Evolutionary conservation across 2,329 filamentous ascomycete genomes (phyloP).

Genomic region (Juglanconis oblonga): DNA sequence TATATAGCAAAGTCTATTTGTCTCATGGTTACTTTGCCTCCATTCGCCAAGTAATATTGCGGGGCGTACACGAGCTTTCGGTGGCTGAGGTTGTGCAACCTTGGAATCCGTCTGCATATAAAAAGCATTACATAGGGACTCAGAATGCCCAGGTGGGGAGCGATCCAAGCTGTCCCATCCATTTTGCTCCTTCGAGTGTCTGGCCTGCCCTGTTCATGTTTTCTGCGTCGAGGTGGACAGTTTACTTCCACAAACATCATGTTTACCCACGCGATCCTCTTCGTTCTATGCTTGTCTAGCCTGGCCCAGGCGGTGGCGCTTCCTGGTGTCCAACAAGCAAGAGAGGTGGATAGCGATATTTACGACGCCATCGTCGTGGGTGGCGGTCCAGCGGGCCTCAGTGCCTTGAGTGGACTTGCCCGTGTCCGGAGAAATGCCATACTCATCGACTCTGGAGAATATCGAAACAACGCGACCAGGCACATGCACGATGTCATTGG

Average conservation of each 20-base stretch:
- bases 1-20: too few relatives aligned
- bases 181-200: too few relatives aligned
- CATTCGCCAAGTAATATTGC: too few relatives aligned
- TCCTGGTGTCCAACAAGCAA: neutral
- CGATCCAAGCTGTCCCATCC: too few relatives aligned
- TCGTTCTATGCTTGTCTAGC: neutral
- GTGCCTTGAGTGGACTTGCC: conserved; percentile 53
- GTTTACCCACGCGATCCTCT: neutral
- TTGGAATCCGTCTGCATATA: too few relatives aligned
- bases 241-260: neutral
- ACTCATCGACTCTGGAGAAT: conserved; percentile 56
- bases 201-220: too few relatives aligned
- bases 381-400: conserved; percentile 55
- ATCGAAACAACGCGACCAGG: conserved; percentile 54
- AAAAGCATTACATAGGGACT: too few relatives aligned
- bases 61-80: too few relatives aligned
- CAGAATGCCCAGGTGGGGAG: too few relatives aligned
- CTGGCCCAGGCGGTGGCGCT: neutral
- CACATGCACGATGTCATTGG: conserved; percentile 62
- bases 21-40: too few relatives aligned
- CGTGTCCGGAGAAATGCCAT: conserved; percentile 54
- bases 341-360: neutral
- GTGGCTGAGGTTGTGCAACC: too few relatives aligned
- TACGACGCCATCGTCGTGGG: conserved; percentile 58
- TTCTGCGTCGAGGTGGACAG: too few relatives aligned